phyloP scores from a whole-genome alignment of 441 rosid species.

The Kokia cookei region DNA sequence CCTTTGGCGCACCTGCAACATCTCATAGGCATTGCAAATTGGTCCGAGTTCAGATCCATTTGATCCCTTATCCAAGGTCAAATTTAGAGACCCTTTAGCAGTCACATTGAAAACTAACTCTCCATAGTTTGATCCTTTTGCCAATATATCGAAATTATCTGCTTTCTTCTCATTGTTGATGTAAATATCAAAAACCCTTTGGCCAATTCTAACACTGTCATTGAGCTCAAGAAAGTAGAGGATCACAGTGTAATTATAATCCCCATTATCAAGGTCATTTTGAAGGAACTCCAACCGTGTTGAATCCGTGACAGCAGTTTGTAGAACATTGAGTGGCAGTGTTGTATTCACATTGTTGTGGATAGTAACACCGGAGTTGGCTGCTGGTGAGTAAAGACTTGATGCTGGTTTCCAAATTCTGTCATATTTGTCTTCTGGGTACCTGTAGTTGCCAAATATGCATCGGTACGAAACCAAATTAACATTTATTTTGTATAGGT shows the following conservation, averaged over 20 bases:
- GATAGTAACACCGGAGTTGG: neutral
- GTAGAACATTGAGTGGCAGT: constrained; percentile 49
- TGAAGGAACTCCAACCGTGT: constrained; percentile 36
- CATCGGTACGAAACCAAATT: neutral
- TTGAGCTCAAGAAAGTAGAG: constrained; percentile 63
- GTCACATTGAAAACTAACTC: constrained; percentile 26
- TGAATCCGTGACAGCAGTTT: constrained; percentile 31
- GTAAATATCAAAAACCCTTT: constrained; percentile 51
- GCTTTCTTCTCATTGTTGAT: constrained; percentile 29
- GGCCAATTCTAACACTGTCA: constrained; percentile 19
- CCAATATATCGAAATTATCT: constrained; percentile 37
- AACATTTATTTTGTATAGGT: neutral
- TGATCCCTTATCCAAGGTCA: constrained; percentile 44
- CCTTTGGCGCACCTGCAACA: constrained; percentile 39
- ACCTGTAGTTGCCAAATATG: constrained; percentile 34
- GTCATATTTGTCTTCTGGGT: constrained; percentile 46
- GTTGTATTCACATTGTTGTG: constrained; percentile 2
- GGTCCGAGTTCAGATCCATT: constrained; percentile 49
- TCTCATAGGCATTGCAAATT: constrained; percentile 60
- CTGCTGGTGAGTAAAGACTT: constrained; percentile 2
- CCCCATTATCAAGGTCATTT: constrained; percentile 23
- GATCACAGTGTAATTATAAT: constrained; percentile 37
- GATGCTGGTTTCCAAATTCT: constrained; percentile 49
- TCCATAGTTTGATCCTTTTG: constrained; percentile 30
- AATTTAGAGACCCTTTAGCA: constrained; percentile 44